Base-by-base conservation (phyloP, 2,329 filamentous ascomycete genomes). In the Talaromyces sp. region DNA sequence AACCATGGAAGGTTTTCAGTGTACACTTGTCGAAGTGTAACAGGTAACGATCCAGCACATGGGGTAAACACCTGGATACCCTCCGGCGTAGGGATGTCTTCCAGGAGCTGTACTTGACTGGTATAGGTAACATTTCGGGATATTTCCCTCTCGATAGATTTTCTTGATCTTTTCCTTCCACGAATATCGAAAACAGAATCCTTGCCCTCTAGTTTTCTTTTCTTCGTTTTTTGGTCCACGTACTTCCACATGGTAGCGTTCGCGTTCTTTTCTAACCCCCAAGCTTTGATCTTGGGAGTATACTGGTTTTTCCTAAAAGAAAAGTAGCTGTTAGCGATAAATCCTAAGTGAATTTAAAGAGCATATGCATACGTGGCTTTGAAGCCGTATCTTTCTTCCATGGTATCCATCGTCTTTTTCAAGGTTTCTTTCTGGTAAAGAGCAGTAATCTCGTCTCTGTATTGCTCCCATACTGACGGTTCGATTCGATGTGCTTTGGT, bases 271-370 rank as follows among this genome's bases (percentile, higher is more conserved):
- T 47, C 30, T 3, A 62, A 17, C 30, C 57, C 36, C 57, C 61
- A 62, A 9, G 27, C 25, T 27, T 55, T 60, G 9, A 62, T 30
- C 27, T 60, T 59, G n/a, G 33, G 10, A 9, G 39, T 62, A 27
- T 60, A 62, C 42, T 62, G 61, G 27, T 47, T 59, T 58, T 62
- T 56, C 28, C 61, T 62, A n/a, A 11, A 55, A 39, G 9, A 56
- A 1, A 22, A 22, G 22, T 22, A 27, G 25, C 22, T n/a, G 3
- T 56, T 42, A 56, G 55, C 22, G 33, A 44, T 56, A 42, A 39
- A 39, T 3, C 36, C 3, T 19, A 53, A 17, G 10, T 53, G 25
- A 4, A n/a, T 15, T 53, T 53, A 17, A 13, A 9, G 33, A 30
- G 27, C 17, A 42, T 25, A 25, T 30, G 15, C 19, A 27, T 56